phyloP scores from a whole-genome alignment of 78 protist species.

The Emiliania huxleyi region DNA sequence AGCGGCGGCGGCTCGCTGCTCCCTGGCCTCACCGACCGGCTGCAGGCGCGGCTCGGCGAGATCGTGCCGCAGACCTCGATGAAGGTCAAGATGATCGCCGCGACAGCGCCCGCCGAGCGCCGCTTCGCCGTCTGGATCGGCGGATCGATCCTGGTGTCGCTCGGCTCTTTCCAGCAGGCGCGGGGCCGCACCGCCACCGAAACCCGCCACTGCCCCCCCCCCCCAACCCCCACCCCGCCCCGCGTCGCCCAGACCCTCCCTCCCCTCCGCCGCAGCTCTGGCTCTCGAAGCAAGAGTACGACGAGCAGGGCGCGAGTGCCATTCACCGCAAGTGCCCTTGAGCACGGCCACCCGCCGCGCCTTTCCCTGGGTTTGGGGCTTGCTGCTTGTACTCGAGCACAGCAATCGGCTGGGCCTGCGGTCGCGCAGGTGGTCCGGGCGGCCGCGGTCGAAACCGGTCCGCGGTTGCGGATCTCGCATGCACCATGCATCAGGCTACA shows the following conservation, averaged over 20 bases:
- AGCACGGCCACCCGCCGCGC: not conserved
- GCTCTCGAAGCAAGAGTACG: slow-evolving; percentile 77
- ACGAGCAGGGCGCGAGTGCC: slow-evolving; percentile 74
- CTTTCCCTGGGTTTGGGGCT: too few relatives aligned
- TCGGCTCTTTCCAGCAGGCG: slow-evolving; percentile 85
- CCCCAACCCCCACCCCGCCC: too few relatives aligned
- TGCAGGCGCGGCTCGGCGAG: slow-evolving; percentile 17
- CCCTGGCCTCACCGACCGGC: slow-evolving; percentile 47
- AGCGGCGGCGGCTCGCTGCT: slow-evolving; percentile 70
- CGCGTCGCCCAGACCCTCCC: too few relatives aligned
- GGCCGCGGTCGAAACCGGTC: too few relatives aligned
- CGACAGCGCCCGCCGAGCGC: slow-evolving; percentile 29
- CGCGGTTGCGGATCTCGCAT: too few relatives aligned
- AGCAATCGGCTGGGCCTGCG: too few relatives aligned
- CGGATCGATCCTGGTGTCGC: slow-evolving; percentile 65
- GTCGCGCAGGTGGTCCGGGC: too few relatives aligned
- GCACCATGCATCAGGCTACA: too few relatives aligned
- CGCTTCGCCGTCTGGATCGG: slow-evolving; percentile 38
- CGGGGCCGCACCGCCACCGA: too few relatives aligned
- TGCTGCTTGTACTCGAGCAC: too few relatives aligned
- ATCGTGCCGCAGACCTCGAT: not conserved
- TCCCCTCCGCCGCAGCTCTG: too few relatives aligned
- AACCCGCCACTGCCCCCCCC: too few relatives aligned
- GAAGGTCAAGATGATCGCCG: slow-evolving; percentile 32
- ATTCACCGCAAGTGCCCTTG: slow-evolving; percentile 73